Percentiles rank a stretch among this genome's conserved stretches.
These are phyloP conservation scores for Cucurbita ficifolia DNA, from an alignment of 306 rosid genomes.

Conservation along the genomic window DNA sequence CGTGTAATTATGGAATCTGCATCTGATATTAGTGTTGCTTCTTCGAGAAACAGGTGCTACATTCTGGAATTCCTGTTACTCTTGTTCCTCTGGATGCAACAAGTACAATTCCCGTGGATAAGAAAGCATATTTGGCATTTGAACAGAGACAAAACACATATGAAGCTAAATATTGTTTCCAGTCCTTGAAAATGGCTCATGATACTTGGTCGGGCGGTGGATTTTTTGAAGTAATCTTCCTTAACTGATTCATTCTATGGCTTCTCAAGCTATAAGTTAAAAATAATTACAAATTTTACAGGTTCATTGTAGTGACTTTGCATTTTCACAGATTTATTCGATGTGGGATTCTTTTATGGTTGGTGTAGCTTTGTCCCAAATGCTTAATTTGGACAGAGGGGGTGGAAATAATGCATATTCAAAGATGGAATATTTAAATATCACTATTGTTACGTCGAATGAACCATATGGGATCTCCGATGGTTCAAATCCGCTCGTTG, in stretches of 20 bases:
- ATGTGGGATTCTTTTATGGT: constrained; percentile 87
- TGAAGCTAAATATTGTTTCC: constrained; percentile 70
- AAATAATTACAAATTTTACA: not conserved
- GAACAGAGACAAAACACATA: constrained; percentile 47
- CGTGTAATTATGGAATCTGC: not conserved
- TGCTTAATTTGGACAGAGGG: constrained; percentile 32
- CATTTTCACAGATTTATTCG: constrained; percentile 51
- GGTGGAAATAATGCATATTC: constrained; percentile 64
- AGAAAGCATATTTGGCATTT: constrained; percentile 43
- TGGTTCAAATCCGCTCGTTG: constrained; percentile 76
- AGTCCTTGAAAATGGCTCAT: constrained; percentile 68
- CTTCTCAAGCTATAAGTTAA: constrained; percentile 5
- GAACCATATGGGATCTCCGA: constrained; percentile 62
- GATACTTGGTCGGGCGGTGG: constrained; percentile 60
- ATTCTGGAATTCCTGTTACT: constrained; percentile 87
- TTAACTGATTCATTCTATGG: not conserved
- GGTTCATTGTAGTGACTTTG: not conserved
- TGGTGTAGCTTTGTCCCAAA: constrained; percentile 70
- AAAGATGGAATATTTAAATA: constrained; percentile 67
- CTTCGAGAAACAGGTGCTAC: constrained; percentile 44
- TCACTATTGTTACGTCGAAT: constrained; percentile 74
- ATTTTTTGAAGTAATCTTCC: constrained; percentile 46
- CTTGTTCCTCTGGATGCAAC: constrained; percentile 93
- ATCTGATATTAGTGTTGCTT: not conserved
- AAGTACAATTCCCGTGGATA: constrained; percentile 58